phyloP scores from a whole-genome alignment of 164 flowering plant genomes.

The Magnolia kwangsiensis region DNA sequence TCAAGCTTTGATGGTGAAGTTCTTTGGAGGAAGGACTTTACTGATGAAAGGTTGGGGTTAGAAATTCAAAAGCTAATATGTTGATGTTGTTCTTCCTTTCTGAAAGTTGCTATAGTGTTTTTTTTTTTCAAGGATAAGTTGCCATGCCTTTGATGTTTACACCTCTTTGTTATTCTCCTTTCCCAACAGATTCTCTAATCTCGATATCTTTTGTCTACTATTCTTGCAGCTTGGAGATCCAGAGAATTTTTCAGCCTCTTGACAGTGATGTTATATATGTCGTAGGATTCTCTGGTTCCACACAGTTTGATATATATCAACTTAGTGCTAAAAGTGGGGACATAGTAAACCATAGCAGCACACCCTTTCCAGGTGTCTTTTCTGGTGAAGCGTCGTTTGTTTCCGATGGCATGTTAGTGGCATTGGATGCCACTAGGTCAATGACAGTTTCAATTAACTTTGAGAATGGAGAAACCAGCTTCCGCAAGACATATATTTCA shows the following conservation, averaged over 20 bases:
- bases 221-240: constrained; percentile 65
- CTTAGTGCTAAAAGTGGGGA: constrained; percentile 70
- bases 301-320: constrained; percentile 47
- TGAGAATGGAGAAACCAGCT: constrained; percentile 44
- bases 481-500: constrained; percentile 45
- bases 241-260: constrained; percentile 52
- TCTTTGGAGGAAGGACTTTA: constrained; percentile 73
- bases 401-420: constrained; percentile 53
- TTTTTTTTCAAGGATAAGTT: background rate
- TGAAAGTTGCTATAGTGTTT: background rate
- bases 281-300: constrained; percentile 54
- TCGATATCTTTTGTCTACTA: background rate
- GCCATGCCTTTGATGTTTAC: background rate
- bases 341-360: constrained; percentile 46
- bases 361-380: constrained; percentile 58
- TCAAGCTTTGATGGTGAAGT: constrained; percentile 82
- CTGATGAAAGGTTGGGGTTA: constrained; percentile 54
- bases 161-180: background rate
- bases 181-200: background rate
- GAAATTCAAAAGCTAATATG: background rate
- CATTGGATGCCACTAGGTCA: constrained; percentile 58
- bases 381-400: constrained; percentile 54
- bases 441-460: constrained; percentile 43
- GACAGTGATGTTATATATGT: constrained; percentile 54
- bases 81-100: background rate